Percentiles rank a stretch among this genome's conserved stretches.
These are phyloP conservation scores for Scorias spongiosa DNA, from an alignment of 2,329 filamentous ascomycete species.

Conservation along the genomic window DNA sequence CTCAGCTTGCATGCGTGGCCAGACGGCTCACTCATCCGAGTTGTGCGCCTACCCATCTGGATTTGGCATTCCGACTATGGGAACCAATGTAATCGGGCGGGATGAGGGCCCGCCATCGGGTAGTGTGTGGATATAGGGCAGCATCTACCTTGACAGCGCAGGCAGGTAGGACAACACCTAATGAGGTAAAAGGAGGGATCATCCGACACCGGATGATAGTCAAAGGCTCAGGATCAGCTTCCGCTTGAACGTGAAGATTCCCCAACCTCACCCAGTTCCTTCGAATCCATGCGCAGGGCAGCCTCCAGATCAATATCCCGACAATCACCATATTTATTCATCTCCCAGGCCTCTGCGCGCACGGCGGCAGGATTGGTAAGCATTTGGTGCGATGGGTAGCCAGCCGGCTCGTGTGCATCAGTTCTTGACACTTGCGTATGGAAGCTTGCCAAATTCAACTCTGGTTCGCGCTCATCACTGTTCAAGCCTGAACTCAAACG, in stretches of 20 bases:
- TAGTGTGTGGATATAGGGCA: too few relatives aligned
- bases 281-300: not conserved
- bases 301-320: not conserved
- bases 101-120: too few relatives aligned
- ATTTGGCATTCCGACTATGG: too few relatives aligned
- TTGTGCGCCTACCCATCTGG: too few relatives aligned
- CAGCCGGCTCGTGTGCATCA: not conserved
- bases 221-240: not conserved
- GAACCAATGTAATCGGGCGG: too few relatives aligned
- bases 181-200: too few relatives aligned
- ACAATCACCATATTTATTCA: not conserved
- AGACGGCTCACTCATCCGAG: too few relatives aligned
- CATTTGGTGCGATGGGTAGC: not conserved
- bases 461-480: not conserved
- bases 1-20: too few relatives aligned
- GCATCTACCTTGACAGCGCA: too few relatives aligned
- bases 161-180: too few relatives aligned
- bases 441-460: too few relatives aligned
- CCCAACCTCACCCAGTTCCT: not conserved
- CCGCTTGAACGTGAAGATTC: not conserved
- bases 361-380: not conserved
- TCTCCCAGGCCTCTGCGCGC: not conserved
- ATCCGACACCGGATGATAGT: too few relatives aligned
- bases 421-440: not conserved
- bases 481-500: conserved; percentile 5